phyloP scores from a whole-genome alignment of 1,139 yeast genomes.

The Suhomyces kunorum region DNA sequence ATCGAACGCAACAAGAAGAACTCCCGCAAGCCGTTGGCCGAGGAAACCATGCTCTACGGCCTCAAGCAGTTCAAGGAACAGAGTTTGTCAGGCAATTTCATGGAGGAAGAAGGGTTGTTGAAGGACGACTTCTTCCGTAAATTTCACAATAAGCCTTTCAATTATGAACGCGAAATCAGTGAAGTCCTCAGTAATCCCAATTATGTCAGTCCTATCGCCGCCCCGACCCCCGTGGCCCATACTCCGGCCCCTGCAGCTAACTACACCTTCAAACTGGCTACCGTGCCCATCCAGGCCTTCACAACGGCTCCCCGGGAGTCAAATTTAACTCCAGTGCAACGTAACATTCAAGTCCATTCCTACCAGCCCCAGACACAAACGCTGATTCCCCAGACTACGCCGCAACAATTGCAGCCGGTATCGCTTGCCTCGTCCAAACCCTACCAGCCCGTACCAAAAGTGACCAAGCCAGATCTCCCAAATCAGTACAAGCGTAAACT shows the following conservation, averaged over 20 bases:
- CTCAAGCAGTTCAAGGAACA: conserved; percentile 51
- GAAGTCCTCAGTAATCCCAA: conserved; percentile 19
- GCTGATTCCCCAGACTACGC: not conserved
- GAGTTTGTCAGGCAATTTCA: conserved; percentile 38
- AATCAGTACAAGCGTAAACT: conserved; percentile 9
- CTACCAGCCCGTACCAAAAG: conserved; percentile 12
- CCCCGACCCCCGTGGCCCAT: conserved; percentile 10
- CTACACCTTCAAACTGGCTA: conserved; percentile 15
- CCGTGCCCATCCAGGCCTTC: conserved; percentile 13
- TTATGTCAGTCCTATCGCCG: conserved; percentile 16
- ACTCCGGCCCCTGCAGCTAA: conserved; percentile 12
- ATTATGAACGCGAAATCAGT: conserved; percentile 20
- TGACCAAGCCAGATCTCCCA: conserved; percentile 8
- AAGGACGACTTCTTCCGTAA: conserved; percentile 20
- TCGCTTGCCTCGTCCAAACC: conserved; percentile 10
- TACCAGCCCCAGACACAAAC: not conserved
- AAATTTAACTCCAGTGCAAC: not conserved
- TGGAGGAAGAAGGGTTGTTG: conserved; percentile 39
- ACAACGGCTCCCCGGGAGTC: conserved; percentile 7
- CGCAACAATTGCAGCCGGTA: not conserved
- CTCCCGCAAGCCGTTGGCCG: conserved; percentile 49
- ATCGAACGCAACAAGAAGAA: conserved; percentile 53
- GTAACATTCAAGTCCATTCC: conserved; percentile 6
- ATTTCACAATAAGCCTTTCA: conserved; percentile 21
- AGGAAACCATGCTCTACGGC: conserved; percentile 51